Evolutionary conservation across 1,139 yeast genomes (phyloP).

Genomic region (Geotrichum histeridarum): DNA sequence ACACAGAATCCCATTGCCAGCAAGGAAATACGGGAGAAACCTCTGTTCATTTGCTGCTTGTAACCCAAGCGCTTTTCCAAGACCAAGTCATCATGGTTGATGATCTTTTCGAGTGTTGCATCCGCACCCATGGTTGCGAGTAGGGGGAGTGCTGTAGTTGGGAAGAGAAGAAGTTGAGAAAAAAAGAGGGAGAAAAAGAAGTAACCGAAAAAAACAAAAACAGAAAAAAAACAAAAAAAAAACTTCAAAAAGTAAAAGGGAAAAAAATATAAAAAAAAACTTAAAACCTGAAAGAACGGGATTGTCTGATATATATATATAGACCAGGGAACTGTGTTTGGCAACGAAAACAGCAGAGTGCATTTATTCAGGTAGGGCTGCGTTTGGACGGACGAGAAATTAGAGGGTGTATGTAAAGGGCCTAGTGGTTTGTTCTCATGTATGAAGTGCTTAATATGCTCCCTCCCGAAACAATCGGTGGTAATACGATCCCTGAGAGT

Average conservation of each 20-base stretch:
- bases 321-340: no score
- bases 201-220: not conserved
- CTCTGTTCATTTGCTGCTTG: constrained; percentile 16
- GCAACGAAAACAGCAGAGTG: no score
- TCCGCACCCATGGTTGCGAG: not conserved
- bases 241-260: not conserved
- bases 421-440: no score
- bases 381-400: no score
- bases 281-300: no score
- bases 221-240: not conserved
- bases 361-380: no score
- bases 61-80: constrained; percentile 18
- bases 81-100: constrained; percentile 15
- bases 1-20: constrained; percentile 22
- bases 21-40: constrained; percentile 21
- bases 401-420: no score
- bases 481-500: no score
- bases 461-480: no score
- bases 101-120: constrained; percentile 9
- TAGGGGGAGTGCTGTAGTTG: not conserved
- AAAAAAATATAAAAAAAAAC: not conserved
- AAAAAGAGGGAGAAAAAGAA: not conserved
- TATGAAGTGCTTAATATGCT: no score
- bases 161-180: not conserved
- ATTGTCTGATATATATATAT: no score